Conservation (phyloP, 495 filamentous ascomycete genomes). For the Trypethelium eluteriae region DNA sequence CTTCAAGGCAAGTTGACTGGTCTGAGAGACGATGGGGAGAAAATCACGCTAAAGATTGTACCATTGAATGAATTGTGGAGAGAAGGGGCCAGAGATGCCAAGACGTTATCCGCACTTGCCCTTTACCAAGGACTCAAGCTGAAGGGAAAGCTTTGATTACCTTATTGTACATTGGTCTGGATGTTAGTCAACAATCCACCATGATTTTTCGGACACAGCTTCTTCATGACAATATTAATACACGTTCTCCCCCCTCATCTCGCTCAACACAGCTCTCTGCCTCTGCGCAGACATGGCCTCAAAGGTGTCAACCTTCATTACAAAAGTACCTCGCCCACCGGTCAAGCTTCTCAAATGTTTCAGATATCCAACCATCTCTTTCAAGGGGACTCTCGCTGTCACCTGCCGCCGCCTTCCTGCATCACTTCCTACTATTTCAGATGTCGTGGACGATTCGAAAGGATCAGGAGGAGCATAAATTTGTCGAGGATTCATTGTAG, state of each 20-base stretch:
- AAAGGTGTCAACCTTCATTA: constrained; percentile 85
- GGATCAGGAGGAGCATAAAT: constrained; percentile 83
- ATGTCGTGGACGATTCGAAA: constrained; percentile 42
- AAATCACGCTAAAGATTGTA: constrained; percentile 71
- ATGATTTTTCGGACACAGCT: too few relatives aligned
- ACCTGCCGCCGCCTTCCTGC: constrained; percentile 49
- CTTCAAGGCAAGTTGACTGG: constrained; percentile 74
- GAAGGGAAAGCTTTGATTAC: constrained; percentile 52
- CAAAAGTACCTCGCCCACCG: constrained; percentile 80
- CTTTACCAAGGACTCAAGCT: constrained; percentile 64
- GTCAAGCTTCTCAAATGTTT: constrained; percentile 84
- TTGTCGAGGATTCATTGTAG: constrained; percentile 54
- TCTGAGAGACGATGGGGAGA: constrained; percentile 69
- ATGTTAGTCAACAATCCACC: constrained; percentile 31
- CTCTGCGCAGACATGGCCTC: constrained; percentile 68
- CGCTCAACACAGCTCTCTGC: constrained; percentile 49
- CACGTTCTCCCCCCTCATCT: constrained; percentile 36
- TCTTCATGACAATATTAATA: neutral
- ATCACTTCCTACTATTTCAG: neutral
- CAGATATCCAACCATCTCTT: constrained; percentile 96
- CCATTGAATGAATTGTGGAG: constrained; percentile 67
- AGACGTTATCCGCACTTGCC: constrained; percentile 68
- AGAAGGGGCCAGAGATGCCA: constrained; percentile 67
- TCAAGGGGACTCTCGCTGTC: constrained; percentile 76
- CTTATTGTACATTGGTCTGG: constrained; percentile 8